Evolutionary conservation across 2,329 filamentous ascomycete species (phyloP).

Genomic region (Fusarium algeriense): DNA sequence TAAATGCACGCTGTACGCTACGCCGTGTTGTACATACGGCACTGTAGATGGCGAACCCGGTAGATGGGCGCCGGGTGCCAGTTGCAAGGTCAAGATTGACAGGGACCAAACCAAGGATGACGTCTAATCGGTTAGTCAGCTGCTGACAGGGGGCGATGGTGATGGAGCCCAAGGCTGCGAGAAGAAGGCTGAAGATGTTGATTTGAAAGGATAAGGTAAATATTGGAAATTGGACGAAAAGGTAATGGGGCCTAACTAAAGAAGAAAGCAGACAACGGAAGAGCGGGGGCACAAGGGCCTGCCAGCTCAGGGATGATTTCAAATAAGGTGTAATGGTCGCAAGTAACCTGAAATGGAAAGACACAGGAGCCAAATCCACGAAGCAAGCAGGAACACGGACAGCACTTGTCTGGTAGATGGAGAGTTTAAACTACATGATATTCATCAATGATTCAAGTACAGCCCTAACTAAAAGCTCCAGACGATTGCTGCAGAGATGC

Average conservation of each 20-base stretch:
- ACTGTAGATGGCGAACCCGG: constrained; percentile 30
- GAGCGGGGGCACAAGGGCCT: constrained; percentile 20
- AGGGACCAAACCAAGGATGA: constrained; percentile 34
- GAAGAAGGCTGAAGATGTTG: constrained; percentile 29
- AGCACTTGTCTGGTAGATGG: neutral
- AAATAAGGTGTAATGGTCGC: constrained; percentile 10
- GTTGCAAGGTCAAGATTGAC: constrained; percentile 33
- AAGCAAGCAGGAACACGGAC: constrained; percentile 13
- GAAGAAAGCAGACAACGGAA: constrained; percentile 4
- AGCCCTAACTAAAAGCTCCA: constrained; percentile 21
- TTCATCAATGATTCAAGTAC: constrained; percentile 2
- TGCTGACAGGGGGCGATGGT: constrained; percentile 31
- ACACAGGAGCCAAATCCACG: neutral
- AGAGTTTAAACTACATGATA: neutral
- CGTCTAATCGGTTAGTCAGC: constrained; percentile 46
- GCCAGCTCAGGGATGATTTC: constrained; percentile 19
- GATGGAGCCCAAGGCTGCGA: constrained; percentile 16
- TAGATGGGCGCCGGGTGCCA: constrained; percentile 26
- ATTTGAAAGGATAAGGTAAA: constrained; percentile 39
- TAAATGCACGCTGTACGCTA: constrained; percentile 3
- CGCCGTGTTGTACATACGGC: constrained; percentile 7
- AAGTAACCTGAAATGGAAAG: constrained; percentile 4
- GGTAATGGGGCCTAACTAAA: constrained; percentile 10
- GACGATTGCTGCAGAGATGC: constrained; percentile 13
- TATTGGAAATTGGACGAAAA: constrained; percentile 29